phyloP scores from a whole-genome alignment of 108 stramenopile genomes.

The Fragilaria radians region DNA sequence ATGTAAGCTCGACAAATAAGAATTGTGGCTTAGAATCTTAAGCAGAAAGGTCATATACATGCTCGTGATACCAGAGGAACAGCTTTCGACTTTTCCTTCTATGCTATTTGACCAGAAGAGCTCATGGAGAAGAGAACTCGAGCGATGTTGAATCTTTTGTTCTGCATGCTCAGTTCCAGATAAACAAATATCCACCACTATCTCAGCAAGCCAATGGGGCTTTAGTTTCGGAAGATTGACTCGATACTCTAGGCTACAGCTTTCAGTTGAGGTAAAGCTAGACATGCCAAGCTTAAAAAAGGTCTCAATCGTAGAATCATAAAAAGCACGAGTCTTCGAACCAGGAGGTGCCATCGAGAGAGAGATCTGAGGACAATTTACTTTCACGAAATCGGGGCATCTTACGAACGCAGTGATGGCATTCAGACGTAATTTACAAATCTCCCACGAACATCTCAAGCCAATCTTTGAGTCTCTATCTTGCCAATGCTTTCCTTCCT shows the following conservation, averaged over 20 bases:
- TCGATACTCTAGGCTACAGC: constrained; percentile 20
- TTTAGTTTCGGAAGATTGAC: constrained; percentile 35
- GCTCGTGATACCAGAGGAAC: constrained; percentile 52
- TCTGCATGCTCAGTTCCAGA: constrained; percentile 75
- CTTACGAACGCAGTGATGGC: constrained; percentile 76
- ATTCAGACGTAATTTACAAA: constrained; percentile 70
- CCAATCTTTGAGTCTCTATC: constrained; percentile 76
- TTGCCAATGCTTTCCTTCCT: constrained; percentile 65
- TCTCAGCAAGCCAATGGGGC: constrained; percentile 80
- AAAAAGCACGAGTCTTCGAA: constrained; percentile 25
- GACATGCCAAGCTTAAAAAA: constrained; percentile 37
- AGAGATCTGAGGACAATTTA: constrained; percentile 67
- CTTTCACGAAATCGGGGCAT: constrained; percentile 68
- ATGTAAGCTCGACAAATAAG: constrained; percentile 63
- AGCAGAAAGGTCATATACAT: constrained; percentile 67
- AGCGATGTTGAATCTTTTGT: constrained; percentile 68
- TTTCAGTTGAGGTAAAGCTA: constrained; percentile 32
- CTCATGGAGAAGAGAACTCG: constrained; percentile 72
- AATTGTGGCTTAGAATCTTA: constrained; percentile 53
- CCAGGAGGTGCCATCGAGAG: constrained; percentile 21
- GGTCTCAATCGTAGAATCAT: constrained; percentile 39
- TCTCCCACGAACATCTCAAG: constrained; percentile 79
- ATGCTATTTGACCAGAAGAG: constrained; percentile 73
- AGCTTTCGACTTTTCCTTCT: constrained; percentile 46
- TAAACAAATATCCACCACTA: constrained; percentile 72